Conservation (phyloP, 257 asterid genomes). For the Cinchona pubescens region DNA sequence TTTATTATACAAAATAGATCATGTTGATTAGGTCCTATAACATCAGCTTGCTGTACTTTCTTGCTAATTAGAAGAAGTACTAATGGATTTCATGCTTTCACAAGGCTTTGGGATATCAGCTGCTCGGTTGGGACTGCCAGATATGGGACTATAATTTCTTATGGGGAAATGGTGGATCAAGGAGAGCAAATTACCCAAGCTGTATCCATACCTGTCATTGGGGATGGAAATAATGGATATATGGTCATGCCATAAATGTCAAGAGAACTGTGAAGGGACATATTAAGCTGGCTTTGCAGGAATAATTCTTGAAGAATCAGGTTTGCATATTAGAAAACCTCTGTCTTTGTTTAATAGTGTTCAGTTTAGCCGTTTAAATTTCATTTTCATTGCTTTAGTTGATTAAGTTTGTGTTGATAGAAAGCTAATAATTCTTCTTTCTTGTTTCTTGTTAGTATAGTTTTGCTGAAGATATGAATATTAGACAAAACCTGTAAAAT, state of each 20-base stretch:
- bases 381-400: not conserved
- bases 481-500: too few species aligned
- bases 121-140: slow-evolving; percentile 81
- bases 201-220: slow-evolving; percentile 80
- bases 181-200: slow-evolving; percentile 76
- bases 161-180: slow-evolving; percentile 91
- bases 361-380: not conserved
- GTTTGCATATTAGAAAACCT: slow-evolving; percentile 30
- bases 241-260: slow-evolving; percentile 92
- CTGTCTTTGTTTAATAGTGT: not conserved
- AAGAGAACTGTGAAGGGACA: slow-evolving; percentile 88
- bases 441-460: not conserved
- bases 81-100: slow-evolving; percentile 25
- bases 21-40: not conserved
- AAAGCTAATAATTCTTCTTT: too few species aligned
- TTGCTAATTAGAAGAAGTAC: slow-evolving; percentile 11
- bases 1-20: not conserved
- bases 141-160: slow-evolving; percentile 85
- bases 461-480: not conserved
- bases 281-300: slow-evolving; percentile 91
- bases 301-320: slow-evolving; percentile 93
- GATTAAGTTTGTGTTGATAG: not conserved
- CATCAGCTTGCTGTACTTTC: not conserved
- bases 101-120: slow-evolving; percentile 97
- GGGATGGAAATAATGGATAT: slow-evolving; percentile 96